These are phyloP conservation scores for Trametes cinnabarina DNA, from an alignment of 768 basidiomycete genomes.

Conservation along the genomic window DNA sequence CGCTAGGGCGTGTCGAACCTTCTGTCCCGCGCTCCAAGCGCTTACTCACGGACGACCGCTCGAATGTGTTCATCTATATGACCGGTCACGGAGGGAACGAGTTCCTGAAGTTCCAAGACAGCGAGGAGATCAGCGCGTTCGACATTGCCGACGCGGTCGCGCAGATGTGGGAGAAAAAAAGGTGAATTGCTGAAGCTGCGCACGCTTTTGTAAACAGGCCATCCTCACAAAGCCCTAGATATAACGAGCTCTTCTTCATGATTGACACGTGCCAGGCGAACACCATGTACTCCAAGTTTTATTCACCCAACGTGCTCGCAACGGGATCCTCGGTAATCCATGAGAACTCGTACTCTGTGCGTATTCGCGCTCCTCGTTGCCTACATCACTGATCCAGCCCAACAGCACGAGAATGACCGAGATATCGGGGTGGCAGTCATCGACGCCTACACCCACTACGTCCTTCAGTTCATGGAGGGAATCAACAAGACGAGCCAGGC, in stretches of 20 bases:
- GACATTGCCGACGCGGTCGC: constrained; percentile 98
- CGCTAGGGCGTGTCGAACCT: constrained; percentile 76
- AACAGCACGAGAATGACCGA: constrained; percentile 85
- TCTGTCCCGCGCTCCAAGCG: constrained; percentile 91
- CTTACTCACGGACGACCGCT: constrained; percentile 83
- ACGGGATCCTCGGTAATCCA: constrained; percentile 82
- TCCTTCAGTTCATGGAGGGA: constrained; percentile 87
- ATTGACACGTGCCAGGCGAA: constrained; percentile 98
- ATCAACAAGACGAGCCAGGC: constrained; percentile 86
- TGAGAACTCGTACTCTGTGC: constrained; percentile 91
- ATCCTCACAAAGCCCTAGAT: constrained; percentile 41
- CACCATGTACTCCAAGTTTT: constrained; percentile 90
- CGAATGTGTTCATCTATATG: constrained; percentile 97
- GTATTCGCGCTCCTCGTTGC: constrained; percentile 25
- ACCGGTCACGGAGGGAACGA: constrained; percentile 98
- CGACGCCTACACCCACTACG: constrained; percentile 90
- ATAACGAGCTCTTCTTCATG: constrained; percentile 98
- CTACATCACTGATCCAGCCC: background rate
- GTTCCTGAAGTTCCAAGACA: constrained; percentile 98
- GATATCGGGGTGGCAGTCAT: constrained; percentile 97
- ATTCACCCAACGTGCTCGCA: constrained; percentile 90
- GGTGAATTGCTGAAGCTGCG: constrained; percentile 45
- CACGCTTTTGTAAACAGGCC: background rate
- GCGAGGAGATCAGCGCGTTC: constrained; percentile 94
- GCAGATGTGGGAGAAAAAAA: constrained; percentile 97